phyloP scores from a whole-genome alignment of 164 flowering plant species.

The Nelumbo lutea region DNA sequence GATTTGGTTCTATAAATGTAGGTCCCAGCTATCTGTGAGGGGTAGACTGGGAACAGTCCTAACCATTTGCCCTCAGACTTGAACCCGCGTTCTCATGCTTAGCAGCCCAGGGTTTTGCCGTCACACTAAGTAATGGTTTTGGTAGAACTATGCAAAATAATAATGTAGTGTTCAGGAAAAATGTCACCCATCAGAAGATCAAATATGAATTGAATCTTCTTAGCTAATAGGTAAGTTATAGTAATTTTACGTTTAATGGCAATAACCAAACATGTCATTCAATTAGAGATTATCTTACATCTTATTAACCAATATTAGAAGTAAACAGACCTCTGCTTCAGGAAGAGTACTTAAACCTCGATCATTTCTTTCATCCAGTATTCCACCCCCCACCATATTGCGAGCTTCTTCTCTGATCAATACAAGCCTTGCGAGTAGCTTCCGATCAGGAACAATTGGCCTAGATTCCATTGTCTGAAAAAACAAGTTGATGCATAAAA shows the following conservation, averaged over 20 bases:
- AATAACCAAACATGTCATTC: neutral
- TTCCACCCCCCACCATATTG: conserved; percentile 98
- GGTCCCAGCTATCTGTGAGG: too few species aligned
- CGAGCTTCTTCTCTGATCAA: conserved; percentile 95
- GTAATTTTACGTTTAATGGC: neutral
- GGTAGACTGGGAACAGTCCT: too few species aligned
- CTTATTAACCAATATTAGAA: conserved; percentile 1
- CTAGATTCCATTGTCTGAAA: conserved; percentile 87
- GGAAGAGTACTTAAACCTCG: conserved; percentile 88
- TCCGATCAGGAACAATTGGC: conserved; percentile 74
- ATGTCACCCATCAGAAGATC: too few species aligned
- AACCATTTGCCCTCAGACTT: too few species aligned
- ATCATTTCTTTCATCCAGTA: conserved; percentile 92
- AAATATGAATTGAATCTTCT: too few species aligned
- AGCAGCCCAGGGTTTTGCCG: too few species aligned
- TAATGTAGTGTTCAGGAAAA: too few species aligned
- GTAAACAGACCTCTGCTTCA: conserved; percentile 79
- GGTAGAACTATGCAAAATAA: too few species aligned
- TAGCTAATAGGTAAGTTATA: neutral
- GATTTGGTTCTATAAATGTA: too few species aligned
- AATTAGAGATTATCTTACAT: neutral
- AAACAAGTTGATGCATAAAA: neutral
- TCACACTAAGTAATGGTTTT: too few species aligned
- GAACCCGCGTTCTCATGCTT: too few species aligned
- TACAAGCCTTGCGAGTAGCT: conserved; percentile 93